A percentile compares a stretch with the other conserved stretches of the same genome.
These are phyloP conservation scores for Torrubiella hemipterigena DNA, from an alignment of 2,329 filamentous ascomycete species.

Conservation along the genomic window DNA sequence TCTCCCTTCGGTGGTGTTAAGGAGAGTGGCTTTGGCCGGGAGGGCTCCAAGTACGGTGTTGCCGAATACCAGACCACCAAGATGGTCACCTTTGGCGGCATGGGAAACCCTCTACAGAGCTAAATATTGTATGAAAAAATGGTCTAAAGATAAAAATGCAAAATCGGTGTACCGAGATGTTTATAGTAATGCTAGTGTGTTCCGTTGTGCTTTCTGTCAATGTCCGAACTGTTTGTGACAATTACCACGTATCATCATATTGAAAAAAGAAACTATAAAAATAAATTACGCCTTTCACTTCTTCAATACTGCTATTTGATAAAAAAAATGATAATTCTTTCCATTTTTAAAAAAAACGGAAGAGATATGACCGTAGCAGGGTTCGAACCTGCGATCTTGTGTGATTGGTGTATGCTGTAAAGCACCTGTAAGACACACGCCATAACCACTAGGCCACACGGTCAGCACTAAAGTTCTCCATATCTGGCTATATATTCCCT, in stretches of 20 bases:
- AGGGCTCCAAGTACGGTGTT: slow-evolving; percentile 62
- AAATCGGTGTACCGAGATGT: too few relatives aligned
- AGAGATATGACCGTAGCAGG: slow-evolving; percentile 18
- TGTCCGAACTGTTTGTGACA: too few relatives aligned
- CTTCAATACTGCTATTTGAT: too few relatives aligned
- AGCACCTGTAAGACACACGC: slow-evolving; percentile 21
- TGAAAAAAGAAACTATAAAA: too few relatives aligned
- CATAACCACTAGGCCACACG: slow-evolving; percentile 22
- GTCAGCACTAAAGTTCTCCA: slow-evolving; percentile 7
- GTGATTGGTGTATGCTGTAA: slow-evolving; percentile 8
- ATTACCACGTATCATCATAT: background rate
- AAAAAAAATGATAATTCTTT: background rate
- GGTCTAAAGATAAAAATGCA: too few relatives aligned
- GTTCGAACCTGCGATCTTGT: slow-evolving; percentile 24
- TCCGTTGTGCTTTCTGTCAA: too few relatives aligned
- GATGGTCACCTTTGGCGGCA: slow-evolving; percentile 42
- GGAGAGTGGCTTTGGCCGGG: slow-evolving; percentile 18
- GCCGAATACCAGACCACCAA: slow-evolving; percentile 67
- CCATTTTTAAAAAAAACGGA: slow-evolving; percentile 2
- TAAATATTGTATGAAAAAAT: slow-evolving; percentile 9
- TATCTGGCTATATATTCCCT: background rate
- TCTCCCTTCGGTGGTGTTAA: slow-evolving; percentile 22
- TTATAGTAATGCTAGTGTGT: too few relatives aligned
- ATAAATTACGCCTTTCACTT: too few relatives aligned
- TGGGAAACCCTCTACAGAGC: slow-evolving; percentile 40